Evolutionary conservation across 768 basidiomycete genomes (phyloP), one percentile per base, ranked within the genome.

Genomic region (Russula olivacea): DNA sequence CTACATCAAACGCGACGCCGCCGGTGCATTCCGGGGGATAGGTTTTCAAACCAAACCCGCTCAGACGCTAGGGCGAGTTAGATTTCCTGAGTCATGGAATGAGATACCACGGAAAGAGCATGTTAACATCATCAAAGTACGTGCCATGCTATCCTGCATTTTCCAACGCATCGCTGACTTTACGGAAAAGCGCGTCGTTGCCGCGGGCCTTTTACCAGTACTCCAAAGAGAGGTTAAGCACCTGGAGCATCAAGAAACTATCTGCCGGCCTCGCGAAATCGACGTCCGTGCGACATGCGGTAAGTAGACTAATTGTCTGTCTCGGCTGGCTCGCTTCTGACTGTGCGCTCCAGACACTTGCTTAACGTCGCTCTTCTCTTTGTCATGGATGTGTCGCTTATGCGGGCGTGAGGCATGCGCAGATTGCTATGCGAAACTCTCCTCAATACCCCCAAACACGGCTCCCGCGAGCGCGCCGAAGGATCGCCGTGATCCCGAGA

Each of bases 371-470:
- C 84, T 96, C 65, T 95, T 95, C 73, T 87, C 89, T 9, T 85
- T 84, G 61, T 88, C 86, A 23, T 96, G 89, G 85, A 89, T 94
- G 82, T 96, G 93, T 72, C 82, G 88, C 19, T 70, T 83, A 49
- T 98, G 94, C 72, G 94, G 92, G 5, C 84, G 91, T 8, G 94
- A 97, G 74, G 85, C 89, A 14, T 98, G 94, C 71, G 79, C 85
- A 1, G 89, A 91, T 60, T 97, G 94, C 71, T 89, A 83, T 69
- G 77, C 76, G 58, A 82, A 85, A 11, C 75, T 89, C 34, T 88
- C 85, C 4, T 74, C 76, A 63, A 82, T 81, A 64, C 77, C 76
- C 30, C 74, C 77, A 3, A 78, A 75, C 38, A 79, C 80, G 8
- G 74, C 76, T 4, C 76, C 77, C 36, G 73, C 41, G 25, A 56